phyloP scores from a whole-genome alignment of 345 rosid species.

The Aegle marmelos region DNA sequence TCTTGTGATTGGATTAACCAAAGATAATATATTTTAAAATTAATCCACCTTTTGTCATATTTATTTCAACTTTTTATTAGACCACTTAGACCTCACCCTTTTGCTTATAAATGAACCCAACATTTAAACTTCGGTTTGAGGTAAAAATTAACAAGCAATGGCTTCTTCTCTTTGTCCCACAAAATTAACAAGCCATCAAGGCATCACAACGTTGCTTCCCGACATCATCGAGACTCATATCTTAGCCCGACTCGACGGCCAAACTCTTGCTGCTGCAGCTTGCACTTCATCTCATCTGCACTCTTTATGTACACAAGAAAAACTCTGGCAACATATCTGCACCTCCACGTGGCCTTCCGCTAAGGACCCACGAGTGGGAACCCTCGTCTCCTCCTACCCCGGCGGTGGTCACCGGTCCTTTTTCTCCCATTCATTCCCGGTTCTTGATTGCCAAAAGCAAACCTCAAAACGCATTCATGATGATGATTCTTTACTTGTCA shows the following conservation, averaged over 20 bases:
- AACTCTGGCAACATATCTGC: conserved; percentile 58
- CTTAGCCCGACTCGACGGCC: conserved; percentile 69
- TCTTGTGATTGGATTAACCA: not conserved
- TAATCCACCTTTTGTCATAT: not conserved
- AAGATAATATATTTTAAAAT: too few relatives aligned
- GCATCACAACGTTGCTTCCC: conserved; percentile 40
- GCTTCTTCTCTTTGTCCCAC: not conserved
- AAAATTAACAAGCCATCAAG: not conserved
- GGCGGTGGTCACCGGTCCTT: conserved; percentile 57
- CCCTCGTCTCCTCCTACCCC: conserved; percentile 44
- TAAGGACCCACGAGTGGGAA: conserved; percentile 31
- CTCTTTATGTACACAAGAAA: conserved; percentile 38
- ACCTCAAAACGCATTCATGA: conserved; percentile 1
- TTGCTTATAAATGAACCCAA: not conserved
- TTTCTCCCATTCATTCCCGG: conserved; percentile 60
- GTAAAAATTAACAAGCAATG: not conserved
- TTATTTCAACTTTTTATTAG: not conserved
- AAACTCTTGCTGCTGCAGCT: conserved; percentile 49
- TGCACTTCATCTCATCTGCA: conserved; percentile 46
- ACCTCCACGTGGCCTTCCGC: conserved; percentile 60
- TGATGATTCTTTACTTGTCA: not conserved
- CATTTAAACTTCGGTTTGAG: not conserved
- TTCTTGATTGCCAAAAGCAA: conserved; percentile 17
- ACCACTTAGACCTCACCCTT: not conserved
- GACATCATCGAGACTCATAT: conserved; percentile 54